These are phyloP conservation scores for Thelephora terrestris DNA, from an alignment of 1,284 basidiomycete species.

Conservation along the genomic window DNA sequence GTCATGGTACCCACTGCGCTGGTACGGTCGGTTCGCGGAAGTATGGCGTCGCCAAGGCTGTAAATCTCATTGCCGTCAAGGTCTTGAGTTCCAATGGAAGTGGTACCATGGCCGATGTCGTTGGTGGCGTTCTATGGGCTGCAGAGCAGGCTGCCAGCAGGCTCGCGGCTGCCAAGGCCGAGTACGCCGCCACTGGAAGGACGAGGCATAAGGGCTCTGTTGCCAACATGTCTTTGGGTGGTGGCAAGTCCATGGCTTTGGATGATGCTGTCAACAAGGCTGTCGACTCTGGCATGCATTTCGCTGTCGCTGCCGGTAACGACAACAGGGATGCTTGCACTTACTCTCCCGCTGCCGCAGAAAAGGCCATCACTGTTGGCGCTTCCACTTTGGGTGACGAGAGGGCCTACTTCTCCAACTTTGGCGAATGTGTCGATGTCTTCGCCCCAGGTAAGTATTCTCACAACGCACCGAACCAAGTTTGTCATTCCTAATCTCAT, in stretches of 20 bases:
- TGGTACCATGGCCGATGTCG: conserved; percentile 94
- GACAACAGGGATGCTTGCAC: conserved; percentile 49
- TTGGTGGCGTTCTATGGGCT: conserved; percentile 84
- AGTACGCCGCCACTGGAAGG: conserved; percentile 43
- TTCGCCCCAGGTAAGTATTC: conserved; percentile 51
- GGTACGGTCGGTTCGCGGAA: conserved; percentile 35
- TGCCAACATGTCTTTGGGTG: conserved; percentile 97
- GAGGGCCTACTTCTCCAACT: conserved; percentile 73
- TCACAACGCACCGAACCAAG: conserved; percentile 6
- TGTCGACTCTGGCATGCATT: conserved; percentile 81
- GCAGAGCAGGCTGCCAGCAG: conserved; percentile 51
- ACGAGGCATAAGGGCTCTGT: conserved; percentile 76
- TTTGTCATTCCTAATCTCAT: not conserved
- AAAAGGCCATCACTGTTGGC: conserved; percentile 69
- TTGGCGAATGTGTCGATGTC: conserved; percentile 62
- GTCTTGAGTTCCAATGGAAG: conserved; percentile 90
- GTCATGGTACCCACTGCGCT: conserved; percentile 33
- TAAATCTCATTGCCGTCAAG: conserved; percentile 92
- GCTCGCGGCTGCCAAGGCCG: conserved; percentile 48
- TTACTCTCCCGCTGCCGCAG: conserved; percentile 62
- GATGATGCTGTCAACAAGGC: conserved; percentile 84
- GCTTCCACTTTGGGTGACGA: conserved; percentile 62
- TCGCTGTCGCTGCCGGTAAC: conserved; percentile 88
- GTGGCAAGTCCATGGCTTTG: conserved; percentile 85
- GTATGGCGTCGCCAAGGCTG: conserved; percentile 92